Base-by-base conservation (phyloP, 305 asterid species). In the Euphrasia arctica region DNA sequence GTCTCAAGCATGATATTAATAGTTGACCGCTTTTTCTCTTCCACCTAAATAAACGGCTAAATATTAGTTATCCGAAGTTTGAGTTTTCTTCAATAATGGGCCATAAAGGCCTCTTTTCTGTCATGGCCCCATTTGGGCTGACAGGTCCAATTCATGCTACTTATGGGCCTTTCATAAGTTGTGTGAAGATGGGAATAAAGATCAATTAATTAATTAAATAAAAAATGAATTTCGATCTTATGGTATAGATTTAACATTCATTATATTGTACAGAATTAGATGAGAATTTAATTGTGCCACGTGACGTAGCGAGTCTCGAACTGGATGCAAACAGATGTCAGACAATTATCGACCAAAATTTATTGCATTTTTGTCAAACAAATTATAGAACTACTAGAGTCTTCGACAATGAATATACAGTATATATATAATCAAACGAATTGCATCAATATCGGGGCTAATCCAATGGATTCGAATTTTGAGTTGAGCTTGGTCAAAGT, bases 1-100 rank as follows among this genome's bases (percentile, higher is more conserved):
- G n/a, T n/a, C n/a, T n/a, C n/a, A n/a, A n/a, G n/a, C n/a, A 29
- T 29, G 32, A 29, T 29, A 29, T 59, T 14, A 39, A 36, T 36
- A 18, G 52, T 42, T 48, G 64, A 29, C 28, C 36, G 25, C 0
- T 22, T n/a, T n/a, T n/a, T n/a, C n/a, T n/a, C n/a, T n/a, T n/a
- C n/a, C n/a, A 70, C 67, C 77, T 73, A 62, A 60, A 70, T 67
- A 59, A 63, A 75, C 78, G 82, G 82, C 79, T 54, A 63, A 63
- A 12, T 51, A 13, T 4, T 27, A 36, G 48, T 65, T 18, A 42
- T 45, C 31, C 42, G 47, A 64, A 45, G 2, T 42, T 63, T 52
- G 66, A 71, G 54, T 68, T n/a, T 18, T 63, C 39, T 13, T 51
- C 54, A 73, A 58, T 71, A 71, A 67, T 54, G 45, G 45, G 18